A percentile compares a stretch with the other conserved stretches of the same genome.
These are phyloP conservation scores for Teunomyces lycoperdinae DNA, from an alignment of 805 yeast species.

Conservation along the genomic window DNA sequence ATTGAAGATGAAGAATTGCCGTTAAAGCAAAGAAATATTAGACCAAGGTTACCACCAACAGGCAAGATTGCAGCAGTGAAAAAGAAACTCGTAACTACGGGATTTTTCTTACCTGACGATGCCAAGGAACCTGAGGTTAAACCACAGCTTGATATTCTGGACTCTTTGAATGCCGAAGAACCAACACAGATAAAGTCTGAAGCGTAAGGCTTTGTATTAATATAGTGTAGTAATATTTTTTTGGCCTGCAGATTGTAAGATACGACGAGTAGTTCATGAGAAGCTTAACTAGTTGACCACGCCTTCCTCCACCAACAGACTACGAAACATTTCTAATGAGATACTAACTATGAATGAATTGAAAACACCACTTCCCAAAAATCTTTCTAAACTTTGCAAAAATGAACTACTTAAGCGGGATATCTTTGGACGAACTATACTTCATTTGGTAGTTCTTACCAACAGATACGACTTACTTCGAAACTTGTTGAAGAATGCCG, in stretches of 20 bases:
- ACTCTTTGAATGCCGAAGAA: not conserved
- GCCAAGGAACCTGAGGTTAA: slow-evolving; percentile 1
- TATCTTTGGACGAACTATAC: slow-evolving; percentile 63
- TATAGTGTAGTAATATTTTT: not conserved
- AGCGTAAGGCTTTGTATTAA: not conserved
- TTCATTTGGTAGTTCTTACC: slow-evolving; percentile 54
- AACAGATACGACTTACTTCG: slow-evolving; percentile 48
- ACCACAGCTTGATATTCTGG: not conserved
- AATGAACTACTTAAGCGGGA: slow-evolving; percentile 52
- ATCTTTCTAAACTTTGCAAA: slow-evolving; percentile 22
- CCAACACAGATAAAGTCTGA: not conserved
- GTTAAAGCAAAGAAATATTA: slow-evolving; percentile 65
- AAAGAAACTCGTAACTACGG: slow-evolving; percentile 53
- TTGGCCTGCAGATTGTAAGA: not conserved
- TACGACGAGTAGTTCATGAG: not conserved
- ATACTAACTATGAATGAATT: slow-evolving; percentile 5
- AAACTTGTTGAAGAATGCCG: slow-evolving; percentile 46
- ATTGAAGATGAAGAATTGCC: slow-evolving; percentile 87
- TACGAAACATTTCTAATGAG: not conserved
- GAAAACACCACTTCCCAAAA: not conserved
- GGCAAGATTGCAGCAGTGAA: slow-evolving; percentile 76
- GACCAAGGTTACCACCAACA: slow-evolving; percentile 86
- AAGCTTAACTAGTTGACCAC: not conserved
- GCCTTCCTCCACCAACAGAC: not conserved
- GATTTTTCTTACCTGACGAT: slow-evolving; percentile 52